A percentile compares a stretch with the other conserved stretches of the same genome.
These are phyloP conservation scores for Lactarius deliciosus DNA, from an alignment of 768 basidiomycete species.

Conservation along the genomic window DNA sequence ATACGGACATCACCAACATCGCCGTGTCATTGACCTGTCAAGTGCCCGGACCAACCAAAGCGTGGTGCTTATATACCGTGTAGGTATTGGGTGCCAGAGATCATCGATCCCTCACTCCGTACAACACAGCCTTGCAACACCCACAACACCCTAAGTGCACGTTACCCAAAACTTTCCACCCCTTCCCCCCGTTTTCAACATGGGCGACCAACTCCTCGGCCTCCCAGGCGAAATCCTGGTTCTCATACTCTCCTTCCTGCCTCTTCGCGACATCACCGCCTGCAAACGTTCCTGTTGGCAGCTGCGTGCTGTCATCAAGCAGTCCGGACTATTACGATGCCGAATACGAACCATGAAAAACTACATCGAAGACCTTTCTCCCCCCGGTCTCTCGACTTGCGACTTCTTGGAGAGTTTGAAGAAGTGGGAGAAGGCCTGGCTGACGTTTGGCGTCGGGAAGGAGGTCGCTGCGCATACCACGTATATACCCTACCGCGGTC, in stretches of 20 bases:
- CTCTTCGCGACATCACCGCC: conserved; percentile 6
- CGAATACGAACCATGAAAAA: conserved; percentile 5
- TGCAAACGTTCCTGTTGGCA: conserved; percentile 15
- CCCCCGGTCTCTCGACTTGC: conserved; percentile 2
- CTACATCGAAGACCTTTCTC: conserved; percentile 13
- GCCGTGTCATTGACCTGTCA: not conserved
- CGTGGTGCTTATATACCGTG: not conserved
- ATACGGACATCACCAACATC: not conserved
- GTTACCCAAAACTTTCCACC: not conserved
- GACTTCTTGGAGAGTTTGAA: conserved; percentile 1
- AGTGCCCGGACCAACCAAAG: not conserved
- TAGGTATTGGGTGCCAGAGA: not conserved
- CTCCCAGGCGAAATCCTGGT: conserved; percentile 19
- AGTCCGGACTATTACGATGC: conserved; percentile 4
- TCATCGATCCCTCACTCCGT: not conserved
- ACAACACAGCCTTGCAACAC: not conserved
- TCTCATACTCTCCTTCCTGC: conserved; percentile 7
- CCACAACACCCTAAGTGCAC: not conserved
- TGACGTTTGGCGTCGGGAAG: not conserved
- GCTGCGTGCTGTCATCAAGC: conserved; percentile 11
- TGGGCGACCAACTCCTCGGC: conserved; percentile 5
- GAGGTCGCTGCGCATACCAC: not conserved
- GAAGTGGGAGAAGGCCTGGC: conserved; percentile 20
- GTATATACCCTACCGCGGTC: not conserved
- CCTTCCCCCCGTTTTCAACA: not conserved